phyloP scores from a whole-genome alignment of 225 moss, liverwort and hornwort species.

The Pseudisothecium myosuroides region DNA sequence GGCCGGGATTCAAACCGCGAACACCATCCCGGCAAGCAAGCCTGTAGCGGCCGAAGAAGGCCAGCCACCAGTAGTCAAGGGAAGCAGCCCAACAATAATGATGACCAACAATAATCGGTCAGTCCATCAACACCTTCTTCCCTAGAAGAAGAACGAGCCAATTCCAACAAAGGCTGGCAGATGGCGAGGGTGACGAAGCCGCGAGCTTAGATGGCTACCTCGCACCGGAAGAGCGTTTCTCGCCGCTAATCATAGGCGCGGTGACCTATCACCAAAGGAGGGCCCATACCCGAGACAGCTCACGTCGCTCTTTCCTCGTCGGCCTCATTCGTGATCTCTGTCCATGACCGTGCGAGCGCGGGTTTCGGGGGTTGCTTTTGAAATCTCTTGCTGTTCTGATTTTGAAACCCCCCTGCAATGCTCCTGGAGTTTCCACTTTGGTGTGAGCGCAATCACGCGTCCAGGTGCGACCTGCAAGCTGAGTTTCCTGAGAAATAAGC shows the following conservation, averaged over 20 bases:
- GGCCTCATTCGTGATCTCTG: neutral
- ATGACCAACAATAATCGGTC: neutral
- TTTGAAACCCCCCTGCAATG: neutral
- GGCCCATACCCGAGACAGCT: neutral
- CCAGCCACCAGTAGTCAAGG: neutral
- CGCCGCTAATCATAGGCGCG: constrained; percentile 22
- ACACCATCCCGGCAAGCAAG: neutral
- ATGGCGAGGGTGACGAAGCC: neutral
- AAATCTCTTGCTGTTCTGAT: neutral
- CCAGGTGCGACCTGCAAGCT: neutral
- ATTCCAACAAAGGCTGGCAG: neutral
- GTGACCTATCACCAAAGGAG: neutral
- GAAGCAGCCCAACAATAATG: neutral
- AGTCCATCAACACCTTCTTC: neutral
- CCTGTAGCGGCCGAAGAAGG: neutral
- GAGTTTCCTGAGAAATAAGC: neutral
- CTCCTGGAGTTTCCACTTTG: neutral
- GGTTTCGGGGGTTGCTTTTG: neutral
- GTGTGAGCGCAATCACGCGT: neutral
- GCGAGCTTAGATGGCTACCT: neutral
- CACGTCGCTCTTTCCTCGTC: neutral
- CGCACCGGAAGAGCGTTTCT: constrained; percentile 9
- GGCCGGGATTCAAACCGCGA: constrained; percentile 2
- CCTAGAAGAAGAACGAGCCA: neutral
- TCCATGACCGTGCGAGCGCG: neutral